Evolutionary conservation across 805 yeast species (phyloP).

Genomic region (Metschnikowia gruessii): DNA sequence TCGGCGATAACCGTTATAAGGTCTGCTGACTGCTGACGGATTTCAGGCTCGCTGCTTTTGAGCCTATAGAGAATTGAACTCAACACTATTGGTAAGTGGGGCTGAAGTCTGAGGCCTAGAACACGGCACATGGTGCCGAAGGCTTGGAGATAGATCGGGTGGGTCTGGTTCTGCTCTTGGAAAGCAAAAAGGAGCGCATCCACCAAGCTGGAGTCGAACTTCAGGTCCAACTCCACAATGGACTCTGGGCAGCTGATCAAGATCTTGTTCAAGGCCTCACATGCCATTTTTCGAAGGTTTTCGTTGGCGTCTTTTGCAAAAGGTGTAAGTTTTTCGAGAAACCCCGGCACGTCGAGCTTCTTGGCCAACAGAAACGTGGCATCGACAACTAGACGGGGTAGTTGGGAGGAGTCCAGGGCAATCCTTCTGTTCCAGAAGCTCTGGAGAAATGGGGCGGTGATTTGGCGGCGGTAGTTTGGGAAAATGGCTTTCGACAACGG

Average conservation of each 20-base stretch:
- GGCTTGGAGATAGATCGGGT: slow-evolving; percentile 53
- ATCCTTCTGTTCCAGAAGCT: slow-evolving; percentile 80
- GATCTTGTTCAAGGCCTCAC: slow-evolving; percentile 62
- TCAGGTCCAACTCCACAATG: slow-evolving; percentile 54
- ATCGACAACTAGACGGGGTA: slow-evolving; percentile 60
- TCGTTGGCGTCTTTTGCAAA: slow-evolving; percentile 81
- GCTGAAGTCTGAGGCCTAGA: slow-evolving; percentile 61
- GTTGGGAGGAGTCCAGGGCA: slow-evolving; percentile 59
- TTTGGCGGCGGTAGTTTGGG: slow-evolving; percentile 40
- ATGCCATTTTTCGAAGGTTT: slow-evolving; percentile 72
- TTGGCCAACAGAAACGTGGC: slow-evolving; percentile 67
- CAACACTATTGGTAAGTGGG: slow-evolving; percentile 69
- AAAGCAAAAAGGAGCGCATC: slow-evolving; percentile 81
- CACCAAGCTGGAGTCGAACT: slow-evolving; percentile 61
- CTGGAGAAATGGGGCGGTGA: slow-evolving; percentile 60
- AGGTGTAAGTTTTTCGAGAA: slow-evolving; percentile 54
- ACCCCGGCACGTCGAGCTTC: slow-evolving; percentile 61
- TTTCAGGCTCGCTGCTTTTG: slow-evolving; percentile 65
- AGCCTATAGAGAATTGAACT: slow-evolving; percentile 70
- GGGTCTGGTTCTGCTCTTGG: slow-evolving; percentile 70
- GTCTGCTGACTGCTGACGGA: slow-evolving; percentile 84
- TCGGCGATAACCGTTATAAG: slow-evolving; percentile 65
- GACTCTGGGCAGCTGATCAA: slow-evolving; percentile 37
- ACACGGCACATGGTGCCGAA: slow-evolving; percentile 63
- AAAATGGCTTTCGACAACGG: slow-evolving; percentile 59